Conservation (phyloP, 78 protist species). For the Cavenderia fasciculata region DNA sequence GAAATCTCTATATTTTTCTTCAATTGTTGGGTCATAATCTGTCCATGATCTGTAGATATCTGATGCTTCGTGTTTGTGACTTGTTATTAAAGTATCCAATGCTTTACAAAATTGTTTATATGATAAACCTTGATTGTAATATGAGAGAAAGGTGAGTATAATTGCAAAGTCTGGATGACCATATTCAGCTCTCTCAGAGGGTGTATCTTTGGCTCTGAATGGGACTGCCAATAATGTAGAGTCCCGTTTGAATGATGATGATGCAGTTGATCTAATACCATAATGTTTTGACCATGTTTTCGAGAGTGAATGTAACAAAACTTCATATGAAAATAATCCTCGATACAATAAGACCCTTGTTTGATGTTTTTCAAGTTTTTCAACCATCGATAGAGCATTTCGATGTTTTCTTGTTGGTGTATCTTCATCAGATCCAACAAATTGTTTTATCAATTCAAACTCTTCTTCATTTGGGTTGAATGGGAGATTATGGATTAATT, state of each 20-base stretch:
- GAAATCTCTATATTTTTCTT: background rate
- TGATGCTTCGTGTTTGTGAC: background rate
- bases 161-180: conserved; percentile 85
- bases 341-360: too few relatives aligned
- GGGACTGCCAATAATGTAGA: conserved; percentile 35
- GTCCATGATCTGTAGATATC: background rate
- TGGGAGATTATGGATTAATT: too few relatives aligned
- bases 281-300: background rate
- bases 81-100: background rate
- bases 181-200: conserved; percentile 73
- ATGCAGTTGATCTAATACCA: background rate
- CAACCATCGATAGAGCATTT: too few relatives aligned
- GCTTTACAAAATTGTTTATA: background rate
- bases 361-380: too few relatives aligned
- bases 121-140: conserved; percentile 50
- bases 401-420: too few relatives aligned
- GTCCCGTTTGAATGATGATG: too few relatives aligned
- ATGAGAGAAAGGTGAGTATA: conserved; percentile 71
- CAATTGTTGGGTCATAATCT: background rate
- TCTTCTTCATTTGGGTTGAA: too few relatives aligned
- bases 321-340: background rate
- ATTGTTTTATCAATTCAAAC: too few relatives aligned
- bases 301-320: background rate
- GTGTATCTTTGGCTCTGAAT: conserved; percentile 73
- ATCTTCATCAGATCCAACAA: too few relatives aligned